These are phyloP conservation scores for Gaeumannomyces tritici DNA, from an alignment of 2,329 filamentous ascomycete genomes.

Conservation along the genomic window DNA sequence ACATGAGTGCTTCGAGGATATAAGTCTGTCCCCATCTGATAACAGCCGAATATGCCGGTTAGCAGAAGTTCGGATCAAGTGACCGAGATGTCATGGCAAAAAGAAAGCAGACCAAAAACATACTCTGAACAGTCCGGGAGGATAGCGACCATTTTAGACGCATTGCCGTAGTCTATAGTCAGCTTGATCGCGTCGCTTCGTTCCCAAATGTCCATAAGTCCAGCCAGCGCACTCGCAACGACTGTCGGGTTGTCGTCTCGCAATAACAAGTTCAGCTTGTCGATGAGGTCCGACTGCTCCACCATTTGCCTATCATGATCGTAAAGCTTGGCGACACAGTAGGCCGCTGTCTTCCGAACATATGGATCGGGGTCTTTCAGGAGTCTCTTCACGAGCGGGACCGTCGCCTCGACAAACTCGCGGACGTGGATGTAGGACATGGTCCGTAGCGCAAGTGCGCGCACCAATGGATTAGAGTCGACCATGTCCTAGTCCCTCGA, in stretches of 20 bases:
- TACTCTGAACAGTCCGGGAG: slow-evolving; percentile 95
- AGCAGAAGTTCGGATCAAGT: not conserved
- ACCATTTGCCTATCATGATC: slow-evolving; percentile 90
- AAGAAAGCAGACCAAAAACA: slow-evolving; percentile 21
- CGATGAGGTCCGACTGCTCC: slow-evolving; percentile 84
- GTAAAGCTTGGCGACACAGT: slow-evolving; percentile 94
- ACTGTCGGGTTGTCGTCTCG: slow-evolving; percentile 96
- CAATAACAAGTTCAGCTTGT: slow-evolving; percentile 78
- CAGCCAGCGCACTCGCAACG: slow-evolving; percentile 84
- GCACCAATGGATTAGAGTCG: slow-evolving; percentile 82
- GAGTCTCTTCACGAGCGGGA: slow-evolving; percentile 73
- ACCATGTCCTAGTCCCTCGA: slow-evolving; percentile 68
- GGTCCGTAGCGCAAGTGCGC: slow-evolving; percentile 83
- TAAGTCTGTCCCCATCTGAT: slow-evolving; percentile 95
- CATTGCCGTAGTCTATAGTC: slow-evolving; percentile 94
- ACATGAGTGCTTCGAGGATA: slow-evolving; percentile 95
- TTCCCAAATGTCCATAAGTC: slow-evolving; percentile 97
- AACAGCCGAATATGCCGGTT: slow-evolving; percentile 6
- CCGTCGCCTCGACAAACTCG: slow-evolving; percentile 87
- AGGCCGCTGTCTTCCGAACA: slow-evolving; percentile 93
- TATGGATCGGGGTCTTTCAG: slow-evolving; percentile 87
- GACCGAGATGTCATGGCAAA: not conserved
- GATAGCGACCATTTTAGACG: slow-evolving; percentile 96
- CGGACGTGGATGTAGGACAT: slow-evolving; percentile 97
- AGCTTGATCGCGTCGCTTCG: slow-evolving; percentile 94